Evolutionary conservation across 805 yeast genomes (phyloP), one percentile per base, ranked within the genome.

Genomic region (Yueomyces sinensis): DNA sequence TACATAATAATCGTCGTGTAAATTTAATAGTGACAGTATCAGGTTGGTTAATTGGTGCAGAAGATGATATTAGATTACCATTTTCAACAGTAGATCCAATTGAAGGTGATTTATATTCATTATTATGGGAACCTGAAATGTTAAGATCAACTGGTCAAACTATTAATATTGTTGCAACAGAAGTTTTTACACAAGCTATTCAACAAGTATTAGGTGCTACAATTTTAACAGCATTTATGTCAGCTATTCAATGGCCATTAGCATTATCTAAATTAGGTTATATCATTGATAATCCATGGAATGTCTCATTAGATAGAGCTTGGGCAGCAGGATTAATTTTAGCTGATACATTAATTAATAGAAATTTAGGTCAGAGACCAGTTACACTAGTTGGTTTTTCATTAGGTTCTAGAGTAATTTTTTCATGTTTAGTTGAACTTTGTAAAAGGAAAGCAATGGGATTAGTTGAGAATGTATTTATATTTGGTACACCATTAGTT

Each of bases 101-200:
- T 0, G 86, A 89, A 89, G 99, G 99, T 14, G 99, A 91, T 54
- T 60, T 91, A 44, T 82, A 80, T 47, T 84, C 97, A 1, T 64
- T 91, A 6, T 62, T 82, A 32, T 91, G 98, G 98, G 99, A 91
- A 56, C 99, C 99, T 0, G 98, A 91, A 44, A 83, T 91, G 91
- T 73, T 91, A 47, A 78, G 75, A 41, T 81, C 94, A 36, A 84
- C 82, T 72, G 99, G 99, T 52, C 96, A 91, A 56, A 91, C 98
- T 0, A 89, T 91, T 42, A 74, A 75, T 41, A 87, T 91, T 47
- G 66, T 91, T 37, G 98, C 98, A 0, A 81, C 89, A 29, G 99
- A 91, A 58, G 89, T 93, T 0, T 65, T 93, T 35, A 74, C 94
- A 0, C 91, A 89, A 44, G 83, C 95, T 4, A 78, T 91, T 31